Conservation (phyloP, 1,284 basidiomycete species). For the Tausonia pullulans region DNA sequence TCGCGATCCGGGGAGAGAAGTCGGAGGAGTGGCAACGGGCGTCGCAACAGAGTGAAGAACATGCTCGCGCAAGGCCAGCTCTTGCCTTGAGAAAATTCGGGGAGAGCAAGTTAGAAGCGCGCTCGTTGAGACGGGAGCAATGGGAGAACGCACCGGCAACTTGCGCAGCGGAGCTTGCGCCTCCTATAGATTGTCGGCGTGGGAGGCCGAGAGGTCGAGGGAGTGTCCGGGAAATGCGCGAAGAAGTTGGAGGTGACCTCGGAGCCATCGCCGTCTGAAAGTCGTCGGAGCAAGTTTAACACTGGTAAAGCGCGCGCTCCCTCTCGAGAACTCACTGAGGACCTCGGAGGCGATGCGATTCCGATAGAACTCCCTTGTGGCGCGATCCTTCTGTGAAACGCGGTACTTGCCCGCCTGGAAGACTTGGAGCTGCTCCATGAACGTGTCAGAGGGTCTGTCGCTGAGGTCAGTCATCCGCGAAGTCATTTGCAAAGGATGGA, state of each 20-base stretch:
- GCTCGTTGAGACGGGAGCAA: neutral
- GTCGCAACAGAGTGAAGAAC: slow-evolving; percentile 52
- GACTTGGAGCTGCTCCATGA: slow-evolving; percentile 62
- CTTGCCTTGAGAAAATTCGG: slow-evolving; percentile 51
- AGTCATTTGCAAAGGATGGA: too few species aligned
- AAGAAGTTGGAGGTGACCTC: slow-evolving; percentile 56
- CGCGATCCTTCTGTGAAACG: slow-evolving; percentile 56
- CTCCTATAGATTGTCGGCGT: slow-evolving; percentile 22
- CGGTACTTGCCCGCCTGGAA: slow-evolving; percentile 60
- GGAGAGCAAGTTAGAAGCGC: neutral
- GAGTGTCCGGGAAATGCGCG: slow-evolving; percentile 54
- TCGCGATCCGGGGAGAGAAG: too few species aligned
- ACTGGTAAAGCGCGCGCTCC: slow-evolving; percentile 3
- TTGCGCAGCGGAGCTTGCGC: slow-evolving; percentile 67
- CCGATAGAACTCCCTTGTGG: slow-evolving; percentile 67
- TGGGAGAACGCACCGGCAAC: slow-evolving; percentile 54
- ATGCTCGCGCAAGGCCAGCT: slow-evolving; percentile 75
- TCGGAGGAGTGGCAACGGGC: neutral
- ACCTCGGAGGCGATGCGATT: slow-evolving; percentile 59
- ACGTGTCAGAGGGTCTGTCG: slow-evolving; percentile 67
- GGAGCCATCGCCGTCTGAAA: slow-evolving; percentile 57
- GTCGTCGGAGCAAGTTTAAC: neutral
- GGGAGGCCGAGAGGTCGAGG: slow-evolving; percentile 29
- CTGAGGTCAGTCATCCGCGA: too few species aligned
- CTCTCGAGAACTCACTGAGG: slow-evolving; percentile 48